Evolutionary conservation across 192 early-diverging fungal species (phyloP).

Genomic region (Umbelopsis isabellina): DNA sequence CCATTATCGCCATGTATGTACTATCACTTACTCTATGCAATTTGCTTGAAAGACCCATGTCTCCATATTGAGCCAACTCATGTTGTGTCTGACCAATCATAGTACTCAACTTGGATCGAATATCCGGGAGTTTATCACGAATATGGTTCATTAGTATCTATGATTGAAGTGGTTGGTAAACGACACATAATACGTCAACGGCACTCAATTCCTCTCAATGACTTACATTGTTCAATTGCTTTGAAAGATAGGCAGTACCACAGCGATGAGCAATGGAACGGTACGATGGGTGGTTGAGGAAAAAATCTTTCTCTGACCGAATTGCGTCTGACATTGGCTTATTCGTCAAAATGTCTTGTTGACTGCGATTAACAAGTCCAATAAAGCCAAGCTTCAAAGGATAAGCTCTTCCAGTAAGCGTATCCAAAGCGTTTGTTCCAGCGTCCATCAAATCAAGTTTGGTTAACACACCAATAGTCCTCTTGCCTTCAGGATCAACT

Average conservation of each 20-base stretch:
- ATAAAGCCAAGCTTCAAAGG: constrained; percentile 82
- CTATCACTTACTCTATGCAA: constrained; percentile 45
- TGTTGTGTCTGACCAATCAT: constrained; percentile 80
- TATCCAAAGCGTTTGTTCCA: constrained; percentile 81
- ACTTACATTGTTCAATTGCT: constrained; percentile 64
- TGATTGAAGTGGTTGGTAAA: neutral
- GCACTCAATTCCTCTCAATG: neutral
- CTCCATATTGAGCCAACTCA: constrained; percentile 72
- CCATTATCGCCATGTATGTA: neutral
- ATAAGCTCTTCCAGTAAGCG: constrained; percentile 75
- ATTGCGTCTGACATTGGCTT: constrained; percentile 76
- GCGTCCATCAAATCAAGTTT: constrained; percentile 88
- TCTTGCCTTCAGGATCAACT: constrained; percentile 76
- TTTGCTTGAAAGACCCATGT: constrained; percentile 51
- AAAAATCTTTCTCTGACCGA: constrained; percentile 68
- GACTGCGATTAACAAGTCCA: constrained; percentile 82
- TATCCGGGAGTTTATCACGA: constrained; percentile 75
- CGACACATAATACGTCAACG: neutral
- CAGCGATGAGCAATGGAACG: constrained; percentile 70
- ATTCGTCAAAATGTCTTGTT: constrained; percentile 73
- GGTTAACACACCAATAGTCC: constrained; percentile 81
- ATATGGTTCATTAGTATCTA: constrained; percentile 79
- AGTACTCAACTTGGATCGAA: constrained; percentile 75
- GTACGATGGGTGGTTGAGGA: constrained; percentile 73
- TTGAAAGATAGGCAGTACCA: constrained; percentile 71